Evolutionary conservation across 352 stramenopile species (phyloP).

Genomic region (Albugo candida): DNA sequence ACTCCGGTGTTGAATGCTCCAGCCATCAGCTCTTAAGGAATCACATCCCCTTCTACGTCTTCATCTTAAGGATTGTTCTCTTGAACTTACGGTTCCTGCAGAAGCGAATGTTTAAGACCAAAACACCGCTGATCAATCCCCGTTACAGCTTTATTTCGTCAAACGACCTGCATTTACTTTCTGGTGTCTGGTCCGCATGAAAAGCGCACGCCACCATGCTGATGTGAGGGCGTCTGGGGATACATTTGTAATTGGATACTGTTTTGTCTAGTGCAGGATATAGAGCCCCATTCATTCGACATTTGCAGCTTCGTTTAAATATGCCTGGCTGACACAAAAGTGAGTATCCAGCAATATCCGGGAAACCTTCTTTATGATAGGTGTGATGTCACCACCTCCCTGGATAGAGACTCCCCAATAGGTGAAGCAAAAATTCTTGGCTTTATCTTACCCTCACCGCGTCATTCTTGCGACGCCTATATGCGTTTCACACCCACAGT

Average conservation of each 20-base stretch:
- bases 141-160: slow-evolving; percentile 10
- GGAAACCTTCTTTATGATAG: too few relatives aligned
- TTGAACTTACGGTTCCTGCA: neutral
- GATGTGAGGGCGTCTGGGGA: neutral
- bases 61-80: neutral
- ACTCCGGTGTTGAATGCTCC: neutral
- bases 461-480: neutral
- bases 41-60: slow-evolving; percentile 3
- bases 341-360: too few relatives aligned
- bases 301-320: too few relatives aligned
- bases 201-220: neutral
- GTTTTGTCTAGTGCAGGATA: neutral
- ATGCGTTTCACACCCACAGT: too few relatives aligned
- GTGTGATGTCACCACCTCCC: too few relatives aligned
- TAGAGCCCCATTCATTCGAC: neutral
- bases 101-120: neutral
- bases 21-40: slow-evolving; percentile 4
- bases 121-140: slow-evolving; percentile 1
- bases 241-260: neutral
- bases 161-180: slow-evolving; percentile 5
- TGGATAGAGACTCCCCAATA: too few relatives aligned
- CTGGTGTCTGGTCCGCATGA: neutral
- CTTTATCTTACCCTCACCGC: neutral
- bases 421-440: too few relatives aligned
- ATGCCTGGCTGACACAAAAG: neutral